Percentiles rank a stretch among this genome's conserved stretches.
Conservation (phyloP, 257 asterid species). For the Ilex aquifolium region DNA sequence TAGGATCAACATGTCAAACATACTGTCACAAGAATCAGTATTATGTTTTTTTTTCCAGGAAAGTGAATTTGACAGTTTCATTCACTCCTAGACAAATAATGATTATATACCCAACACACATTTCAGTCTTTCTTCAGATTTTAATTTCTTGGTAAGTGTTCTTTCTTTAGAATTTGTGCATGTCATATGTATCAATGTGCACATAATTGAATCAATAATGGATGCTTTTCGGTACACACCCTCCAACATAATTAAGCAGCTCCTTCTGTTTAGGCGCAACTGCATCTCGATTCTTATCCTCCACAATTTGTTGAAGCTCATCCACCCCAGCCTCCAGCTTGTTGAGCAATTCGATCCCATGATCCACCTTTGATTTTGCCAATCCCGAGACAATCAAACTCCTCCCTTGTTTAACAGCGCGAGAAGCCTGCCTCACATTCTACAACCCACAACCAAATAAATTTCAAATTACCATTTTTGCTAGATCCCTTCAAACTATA, state of each 20-base stretch:
- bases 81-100: too few species aligned
- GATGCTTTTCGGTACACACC: conserved; percentile 49
- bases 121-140: too few species aligned
- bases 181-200: background rate
- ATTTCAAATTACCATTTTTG: conserved; percentile 1
- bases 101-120: too few species aligned
- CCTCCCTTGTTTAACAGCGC: conserved; percentile 71
- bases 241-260: conserved; percentile 90
- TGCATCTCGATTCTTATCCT: conserved; percentile 70
- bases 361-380: conserved; percentile 74
- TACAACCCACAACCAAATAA: conserved; percentile 24
- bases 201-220: background rate
- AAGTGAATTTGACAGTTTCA: too few species aligned
- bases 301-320: conserved; percentile 67
- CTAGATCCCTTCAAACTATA: background rate
- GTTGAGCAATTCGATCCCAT: conserved; percentile 72
- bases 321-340: conserved; percentile 82
- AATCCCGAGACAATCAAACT: conserved; percentile 72
- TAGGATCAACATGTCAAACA: too few species aligned
- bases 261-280: conserved; percentile 93
- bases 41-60: too few species aligned
- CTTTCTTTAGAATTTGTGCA: too few species aligned
- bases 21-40: too few species aligned
- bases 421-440: conserved; percentile 87
- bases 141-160: too few species aligned